A percentile compares a stretch with the other conserved stretches of the same genome.
Conservation (phyloP, 139 green algal species). For the Chlorella sp. region DNA sequence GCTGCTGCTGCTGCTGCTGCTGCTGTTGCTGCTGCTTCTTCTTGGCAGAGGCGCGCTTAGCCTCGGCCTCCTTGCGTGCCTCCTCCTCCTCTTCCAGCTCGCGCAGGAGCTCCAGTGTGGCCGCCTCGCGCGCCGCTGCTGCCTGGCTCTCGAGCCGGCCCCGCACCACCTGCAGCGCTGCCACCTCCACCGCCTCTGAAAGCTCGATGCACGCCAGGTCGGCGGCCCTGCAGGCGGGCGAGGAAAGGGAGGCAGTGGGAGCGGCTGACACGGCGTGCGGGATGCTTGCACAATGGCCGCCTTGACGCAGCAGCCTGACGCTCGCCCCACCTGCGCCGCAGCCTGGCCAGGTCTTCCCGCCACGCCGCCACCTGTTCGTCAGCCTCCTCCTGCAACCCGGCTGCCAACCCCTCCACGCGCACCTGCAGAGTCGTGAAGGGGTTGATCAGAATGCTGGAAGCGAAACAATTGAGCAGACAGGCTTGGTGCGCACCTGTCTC, state of each 20-base stretch:
- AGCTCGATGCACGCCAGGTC: slow-evolving; percentile 61
- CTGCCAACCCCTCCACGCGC: slow-evolving; percentile 18
- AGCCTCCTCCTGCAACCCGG: slow-evolving; percentile 54
- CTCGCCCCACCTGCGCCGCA: no score
- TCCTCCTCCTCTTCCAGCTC: slow-evolving; percentile 69
- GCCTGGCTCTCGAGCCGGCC: slow-evolving; percentile 51
- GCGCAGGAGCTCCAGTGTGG: slow-evolving; percentile 60
- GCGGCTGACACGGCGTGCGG: no score
- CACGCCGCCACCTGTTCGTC: slow-evolving; percentile 49
- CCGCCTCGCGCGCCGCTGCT: slow-evolving; percentile 55
- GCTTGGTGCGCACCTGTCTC: no score
- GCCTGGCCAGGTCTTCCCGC: slow-evolving; percentile 57
- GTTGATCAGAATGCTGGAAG: not conserved
- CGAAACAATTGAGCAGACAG: no score
- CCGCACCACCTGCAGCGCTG: slow-evolving; percentile 55
- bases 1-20: slow-evolving; percentile 6
- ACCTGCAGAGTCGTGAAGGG: not conserved
- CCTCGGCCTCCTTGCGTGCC: slow-evolving; percentile 21
- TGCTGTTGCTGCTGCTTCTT: not conserved
- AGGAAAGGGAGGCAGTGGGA: no score
- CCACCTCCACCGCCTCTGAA: slow-evolving; percentile 47
- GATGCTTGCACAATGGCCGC: no score
- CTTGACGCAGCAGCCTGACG: no score
- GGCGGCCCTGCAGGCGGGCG: no score
- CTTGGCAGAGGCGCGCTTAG: slow-evolving; percentile 14